Evolutionary conservation across 148 eudicot species (phyloP).

Genomic region (Rhododendron williamsianum): DNA sequence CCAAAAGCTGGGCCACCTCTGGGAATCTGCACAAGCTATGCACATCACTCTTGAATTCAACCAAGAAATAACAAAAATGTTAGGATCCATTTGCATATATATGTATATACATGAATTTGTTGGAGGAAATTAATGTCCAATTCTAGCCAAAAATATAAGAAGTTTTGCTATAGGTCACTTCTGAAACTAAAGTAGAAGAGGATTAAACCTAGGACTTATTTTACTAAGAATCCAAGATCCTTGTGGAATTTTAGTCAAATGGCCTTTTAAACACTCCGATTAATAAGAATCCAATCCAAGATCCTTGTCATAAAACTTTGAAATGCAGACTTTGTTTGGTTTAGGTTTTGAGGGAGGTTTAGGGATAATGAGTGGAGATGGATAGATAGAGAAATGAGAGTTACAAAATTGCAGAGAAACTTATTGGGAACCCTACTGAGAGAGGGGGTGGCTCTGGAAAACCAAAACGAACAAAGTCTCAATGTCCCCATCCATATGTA

Average conservation of each 20-base stretch:
- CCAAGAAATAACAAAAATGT: neutral
- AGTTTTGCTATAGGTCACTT: neutral
- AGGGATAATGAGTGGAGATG: no score
- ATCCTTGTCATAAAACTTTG: neutral
- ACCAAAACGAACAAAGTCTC: neutral
- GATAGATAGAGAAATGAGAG: no score
- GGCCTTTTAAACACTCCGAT: neutral
- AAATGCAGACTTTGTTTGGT: no score
- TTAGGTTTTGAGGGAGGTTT: no score
- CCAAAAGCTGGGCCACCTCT: slow-evolving; percentile 4
- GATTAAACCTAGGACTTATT: neutral
- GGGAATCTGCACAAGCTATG: slow-evolving; percentile 8
- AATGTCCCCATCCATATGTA: neutral
- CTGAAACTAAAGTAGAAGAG: neutral
- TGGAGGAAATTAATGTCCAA: no score
- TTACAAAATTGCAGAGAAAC: no score
- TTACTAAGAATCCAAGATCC: no score
- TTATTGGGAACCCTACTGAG: neutral
- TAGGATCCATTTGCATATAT: neutral
- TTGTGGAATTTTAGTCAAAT: neutral
- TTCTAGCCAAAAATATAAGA: neutral
- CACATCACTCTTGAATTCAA: neutral
- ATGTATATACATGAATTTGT: neutral
- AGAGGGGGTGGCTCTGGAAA: neutral
- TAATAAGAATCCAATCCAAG: no score